These are phyloP conservation scores for Talaromyces ruber DNA, from an alignment of 495 filamentous ascomycete species.

Conservation along the genomic window DNA sequence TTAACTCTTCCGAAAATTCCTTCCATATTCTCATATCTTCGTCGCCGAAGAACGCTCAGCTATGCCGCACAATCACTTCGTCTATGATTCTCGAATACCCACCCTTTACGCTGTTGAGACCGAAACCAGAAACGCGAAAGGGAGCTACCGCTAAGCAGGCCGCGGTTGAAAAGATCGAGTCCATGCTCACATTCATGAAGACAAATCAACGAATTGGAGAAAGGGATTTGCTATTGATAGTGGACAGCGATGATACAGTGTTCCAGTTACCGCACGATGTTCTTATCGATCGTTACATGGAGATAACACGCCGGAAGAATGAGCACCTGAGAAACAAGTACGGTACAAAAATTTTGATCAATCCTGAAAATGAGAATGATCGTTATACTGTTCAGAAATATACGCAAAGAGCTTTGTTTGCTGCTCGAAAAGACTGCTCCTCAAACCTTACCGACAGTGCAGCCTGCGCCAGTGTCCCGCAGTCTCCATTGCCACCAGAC, in stretches of 20 bases:
- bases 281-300: constrained; percentile 46
- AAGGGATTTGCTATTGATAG: constrained; percentile 52
- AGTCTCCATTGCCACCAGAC: constrained; percentile 47
- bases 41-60: constrained; percentile 33
- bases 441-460: constrained; percentile 32
- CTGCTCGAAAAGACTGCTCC: constrained; percentile 50
- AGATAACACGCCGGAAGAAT: constrained; percentile 40
- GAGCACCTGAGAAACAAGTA: constrained; percentile 37
- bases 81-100: constrained; percentile 56
- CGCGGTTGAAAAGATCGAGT: constrained; percentile 37
- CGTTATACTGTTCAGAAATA: constrained; percentile 37
- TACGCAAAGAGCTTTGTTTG: constrained; percentile 50
- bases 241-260: constrained; percentile 49
- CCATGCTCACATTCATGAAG: constrained; percentile 44
- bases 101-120: constrained; percentile 47
- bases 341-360: constrained; percentile 28
- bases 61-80: constrained; percentile 54
- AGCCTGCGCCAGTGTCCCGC: constrained; percentile 46
- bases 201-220: constrained; percentile 38
- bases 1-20: constrained; percentile 25
- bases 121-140: constrained; percentile 16
- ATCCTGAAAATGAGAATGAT: constrained; percentile 12
- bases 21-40: constrained; percentile 56
- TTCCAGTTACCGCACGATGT: constrained; percentile 56
- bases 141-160: constrained; percentile 23